Base-by-base conservation (phyloP, 768 basidiomycete genomes). In the Pleurotus salmoneostramineus region DNA sequence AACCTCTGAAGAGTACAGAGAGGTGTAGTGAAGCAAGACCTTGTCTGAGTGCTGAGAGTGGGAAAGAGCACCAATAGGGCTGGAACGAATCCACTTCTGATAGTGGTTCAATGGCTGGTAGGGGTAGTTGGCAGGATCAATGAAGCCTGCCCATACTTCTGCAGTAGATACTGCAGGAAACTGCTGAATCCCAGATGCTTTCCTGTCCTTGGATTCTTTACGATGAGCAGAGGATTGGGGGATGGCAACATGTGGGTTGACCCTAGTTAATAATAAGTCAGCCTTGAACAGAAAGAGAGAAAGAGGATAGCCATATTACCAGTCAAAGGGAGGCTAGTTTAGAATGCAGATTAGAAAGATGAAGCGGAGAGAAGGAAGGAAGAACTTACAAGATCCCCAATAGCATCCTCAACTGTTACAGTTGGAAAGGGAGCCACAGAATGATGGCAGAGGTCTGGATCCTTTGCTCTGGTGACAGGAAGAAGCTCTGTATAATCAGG, bases 291-390 rank as follows among this genome's bases (percentile, higher is more conserved):
- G 15, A 12, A 21, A 60, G 56, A 55, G 35, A 49, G n/a, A 15
- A 36, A 34, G 47, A 43, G 32, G n/a, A 45, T 35, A n/a, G 51
- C 61, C 61, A 27, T 3, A 1, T 57, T 58, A 83, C 90, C 90
- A 92, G 57, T 92, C 87, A 70, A 88, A 92, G 1, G 70, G 73
- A 33, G 84, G 84, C 85, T 89, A 55, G 10, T 42, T 32, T 58
- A 21, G 64, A 47, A 50, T 59, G 21, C 42, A 56, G 40, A 36
- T 46, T 47, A 46, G 40, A 43, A 58, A 58, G 47, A 60, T 34
- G 58, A 49, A 33, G 49, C 37, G 7, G 45, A 21, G 6, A n/a
- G n/a, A 40, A 10, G 3, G 3, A 40, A 2, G 37, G n/a, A n/a
- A n/a, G 37, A 8, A 74, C 87, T 54, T 69, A 86, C 89, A 72